phyloP scores from a whole-genome alignment of 495 filamentous ascomycete species.

The Daldinia vernicosa region DNA sequence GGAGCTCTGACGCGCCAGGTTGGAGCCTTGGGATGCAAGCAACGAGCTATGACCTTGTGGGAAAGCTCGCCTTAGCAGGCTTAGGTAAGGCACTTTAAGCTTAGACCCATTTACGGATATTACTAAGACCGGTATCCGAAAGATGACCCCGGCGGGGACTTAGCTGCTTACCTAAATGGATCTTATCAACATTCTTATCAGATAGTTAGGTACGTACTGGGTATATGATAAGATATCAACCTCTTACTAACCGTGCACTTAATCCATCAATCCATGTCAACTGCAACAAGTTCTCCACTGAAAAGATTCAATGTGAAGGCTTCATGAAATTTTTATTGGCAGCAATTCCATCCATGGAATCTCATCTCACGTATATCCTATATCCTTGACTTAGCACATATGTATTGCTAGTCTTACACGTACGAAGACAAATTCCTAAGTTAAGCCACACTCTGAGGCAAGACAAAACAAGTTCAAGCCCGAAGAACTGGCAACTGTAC shows the following conservation, averaged over 20 bases:
- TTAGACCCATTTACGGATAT: constrained; percentile 19
- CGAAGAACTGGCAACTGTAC: constrained; percentile 20
- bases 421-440: constrained; percentile 32
- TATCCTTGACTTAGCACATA: constrained; percentile 15
- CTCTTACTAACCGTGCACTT: not conserved
- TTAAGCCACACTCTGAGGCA: constrained; percentile 17
- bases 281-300: constrained; percentile 24
- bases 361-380: constrained; percentile 15
- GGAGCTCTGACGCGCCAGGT: constrained; percentile 43
- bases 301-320: constrained; percentile 35
- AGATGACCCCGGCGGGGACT: too few species aligned
- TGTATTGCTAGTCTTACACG: constrained; percentile 12
- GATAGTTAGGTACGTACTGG: too few species aligned
- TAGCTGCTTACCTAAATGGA: too few species aligned
- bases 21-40: constrained; percentile 31
- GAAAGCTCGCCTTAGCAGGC: not conserved
- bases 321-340: constrained; percentile 41
- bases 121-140: constrained; percentile 18
- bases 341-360: constrained; percentile 10
- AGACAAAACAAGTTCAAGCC: constrained; percentile 26
- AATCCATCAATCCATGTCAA: constrained; percentile 15
- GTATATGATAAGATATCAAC: not conserved
- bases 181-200: not conserved
- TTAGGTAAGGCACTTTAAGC: not conserved
- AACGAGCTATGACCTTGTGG: constrained; percentile 16